Conservation (phyloP, 257 asterid species). For the Fraxinus americana region DNA sequence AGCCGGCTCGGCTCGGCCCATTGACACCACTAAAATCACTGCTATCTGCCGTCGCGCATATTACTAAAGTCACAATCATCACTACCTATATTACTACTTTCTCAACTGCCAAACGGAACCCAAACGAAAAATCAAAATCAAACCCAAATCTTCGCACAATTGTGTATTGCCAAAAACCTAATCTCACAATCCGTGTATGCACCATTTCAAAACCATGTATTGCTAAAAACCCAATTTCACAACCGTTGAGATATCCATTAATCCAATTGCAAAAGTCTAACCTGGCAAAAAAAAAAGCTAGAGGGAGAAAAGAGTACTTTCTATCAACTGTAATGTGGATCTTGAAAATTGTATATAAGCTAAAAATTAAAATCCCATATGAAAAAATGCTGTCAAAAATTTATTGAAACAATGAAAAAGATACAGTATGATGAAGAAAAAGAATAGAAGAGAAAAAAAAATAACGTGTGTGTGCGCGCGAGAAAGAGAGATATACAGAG, state of each 20-base stretch:
- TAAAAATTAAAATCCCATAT: neutral
- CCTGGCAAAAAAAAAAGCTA: neutral
- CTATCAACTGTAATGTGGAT: neutral
- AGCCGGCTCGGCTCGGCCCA: no score
- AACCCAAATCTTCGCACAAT: no score
- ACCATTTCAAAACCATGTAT: no score
- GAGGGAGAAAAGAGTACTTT: neutral
- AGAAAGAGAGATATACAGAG: neutral
- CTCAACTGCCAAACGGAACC: no score
- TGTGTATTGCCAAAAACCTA: no score
- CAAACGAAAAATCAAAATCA: no score
- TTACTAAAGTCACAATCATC: no score
- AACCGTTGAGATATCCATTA: conserved; percentile 45
- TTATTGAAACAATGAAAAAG: neutral
- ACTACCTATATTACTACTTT: no score
- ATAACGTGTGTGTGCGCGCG: neutral
- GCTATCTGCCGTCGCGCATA: no score
- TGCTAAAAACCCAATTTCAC: neutral
- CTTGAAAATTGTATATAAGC: neutral
- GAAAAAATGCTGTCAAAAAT: neutral
- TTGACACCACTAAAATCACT: no score
- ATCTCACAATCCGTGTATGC: no score
- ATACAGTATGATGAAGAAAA: neutral
- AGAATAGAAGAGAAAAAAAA: neutral
- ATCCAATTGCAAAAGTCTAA: neutral